Percentiles rank a stretch among this genome's conserved stretches.
These are phyloP conservation scores for Tuber calosporum DNA, from an alignment of 495 filamentous ascomycete species.

Conservation along the genomic window DNA sequence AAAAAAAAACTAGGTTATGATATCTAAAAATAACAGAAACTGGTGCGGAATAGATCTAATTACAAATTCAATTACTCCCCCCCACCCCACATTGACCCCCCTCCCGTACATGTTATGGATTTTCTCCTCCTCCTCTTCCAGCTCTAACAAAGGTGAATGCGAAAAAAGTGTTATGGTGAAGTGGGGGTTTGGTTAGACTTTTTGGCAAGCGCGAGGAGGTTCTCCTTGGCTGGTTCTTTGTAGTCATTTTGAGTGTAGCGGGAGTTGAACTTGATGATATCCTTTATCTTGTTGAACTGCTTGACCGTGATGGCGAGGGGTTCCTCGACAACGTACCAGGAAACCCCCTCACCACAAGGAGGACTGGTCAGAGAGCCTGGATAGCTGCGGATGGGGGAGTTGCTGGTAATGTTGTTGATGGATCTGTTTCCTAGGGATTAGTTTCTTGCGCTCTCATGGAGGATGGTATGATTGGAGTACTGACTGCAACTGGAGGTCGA, in stretches of 20 bases:
- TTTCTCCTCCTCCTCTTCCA: not conserved
- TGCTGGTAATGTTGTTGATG: constrained; percentile 11
- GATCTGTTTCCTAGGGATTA: constrained; percentile 5
- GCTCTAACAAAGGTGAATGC: not conserved
- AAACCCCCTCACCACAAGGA: constrained; percentile 58
- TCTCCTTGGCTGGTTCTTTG: constrained; percentile 10
- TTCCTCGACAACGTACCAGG: constrained; percentile 53
- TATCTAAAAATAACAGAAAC: not conserved
- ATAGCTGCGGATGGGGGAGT: constrained; percentile 45
- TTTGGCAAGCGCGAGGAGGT: constrained; percentile 7
- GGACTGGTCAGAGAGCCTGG: constrained; percentile 61
- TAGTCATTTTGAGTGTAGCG: constrained; percentile 50
- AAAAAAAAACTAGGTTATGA: not conserved
- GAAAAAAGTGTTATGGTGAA: too few species aligned
- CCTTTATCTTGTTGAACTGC: constrained; percentile 51
- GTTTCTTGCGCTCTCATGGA: not conserved
- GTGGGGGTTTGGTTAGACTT: not conserved
- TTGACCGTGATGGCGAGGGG: constrained; percentile 49
- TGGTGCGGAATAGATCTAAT: not conserved
- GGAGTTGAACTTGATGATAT: constrained; percentile 59
- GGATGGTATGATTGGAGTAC: not conserved
- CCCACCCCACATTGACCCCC: too few species aligned
- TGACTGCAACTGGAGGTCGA: constrained; percentile 7
- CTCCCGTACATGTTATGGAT: not conserved
- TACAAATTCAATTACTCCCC: not conserved